Percentiles rank a stretch among this genome's conserved stretches.
These are phyloP conservation scores for Penicillium sp. DNA, from an alignment of 2,329 filamentous ascomycete species.

Conservation along the genomic window DNA sequence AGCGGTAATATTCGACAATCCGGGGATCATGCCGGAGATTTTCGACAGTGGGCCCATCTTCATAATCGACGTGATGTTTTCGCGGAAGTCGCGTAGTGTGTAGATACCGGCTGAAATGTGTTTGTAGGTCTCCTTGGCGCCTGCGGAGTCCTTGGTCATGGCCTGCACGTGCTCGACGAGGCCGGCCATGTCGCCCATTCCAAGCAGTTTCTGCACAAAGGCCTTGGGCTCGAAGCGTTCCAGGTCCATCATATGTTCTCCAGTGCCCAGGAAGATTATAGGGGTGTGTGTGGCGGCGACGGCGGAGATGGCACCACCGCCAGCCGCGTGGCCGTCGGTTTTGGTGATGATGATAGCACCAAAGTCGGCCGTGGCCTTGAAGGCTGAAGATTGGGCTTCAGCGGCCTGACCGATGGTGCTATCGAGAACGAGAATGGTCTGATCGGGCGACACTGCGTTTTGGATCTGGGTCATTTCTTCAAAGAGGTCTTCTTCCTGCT, in stretches of 20 bases:
- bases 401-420: constrained; percentile 95
- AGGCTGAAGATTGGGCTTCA: constrained; percentile 89
- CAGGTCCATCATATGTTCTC: constrained; percentile 93
- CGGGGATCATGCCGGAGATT: constrained; percentile 98
- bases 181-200: constrained; percentile 95
- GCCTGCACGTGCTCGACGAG: constrained; percentile 95
- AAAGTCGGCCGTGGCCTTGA: constrained; percentile 96
- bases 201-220: constrained; percentile 88
- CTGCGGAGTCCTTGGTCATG: constrained; percentile 78
- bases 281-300: constrained; percentile 95
- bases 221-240: constrained; percentile 89
- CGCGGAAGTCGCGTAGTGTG: constrained; percentile 86
- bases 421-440: constrained; percentile 98
- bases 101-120: constrained; percentile 97
- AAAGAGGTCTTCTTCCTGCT: constrained; percentile 91
- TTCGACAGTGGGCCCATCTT: constrained; percentile 98
- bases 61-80: constrained; percentile 97
- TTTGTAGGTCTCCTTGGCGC: constrained; percentile 93
- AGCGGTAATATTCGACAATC: constrained; percentile 87
- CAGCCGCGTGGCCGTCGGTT: constrained; percentile 91
- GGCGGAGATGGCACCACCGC: constrained; percentile 94
- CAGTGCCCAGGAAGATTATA: constrained; percentile 96
- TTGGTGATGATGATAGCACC: constrained; percentile 99
- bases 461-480: constrained; percentile 98
- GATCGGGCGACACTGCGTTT: constrained; percentile 80